These are phyloP conservation scores for Cryptosporidium ubiquitum DNA, from an alignment of 169 alveolate genomes.

Conservation along the genomic window DNA sequence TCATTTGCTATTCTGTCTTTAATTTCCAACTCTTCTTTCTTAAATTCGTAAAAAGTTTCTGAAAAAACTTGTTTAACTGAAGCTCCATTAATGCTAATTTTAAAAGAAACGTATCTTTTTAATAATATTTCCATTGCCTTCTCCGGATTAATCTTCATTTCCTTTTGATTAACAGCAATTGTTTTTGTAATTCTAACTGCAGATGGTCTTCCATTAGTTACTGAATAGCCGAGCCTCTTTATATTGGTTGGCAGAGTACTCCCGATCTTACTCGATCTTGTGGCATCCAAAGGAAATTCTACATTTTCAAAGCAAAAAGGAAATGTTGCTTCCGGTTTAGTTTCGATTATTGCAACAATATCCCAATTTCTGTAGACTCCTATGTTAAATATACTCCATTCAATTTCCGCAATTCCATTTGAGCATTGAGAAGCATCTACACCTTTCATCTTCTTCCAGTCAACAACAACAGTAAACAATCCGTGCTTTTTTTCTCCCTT, in stretches of 20 bases:
- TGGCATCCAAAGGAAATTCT: slow-evolving; percentile 39
- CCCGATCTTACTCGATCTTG: slow-evolving; percentile 37
- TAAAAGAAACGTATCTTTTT: slow-evolving; percentile 33
- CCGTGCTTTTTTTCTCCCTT: slow-evolving; percentile 35
- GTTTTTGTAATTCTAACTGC: slow-evolving; percentile 48
- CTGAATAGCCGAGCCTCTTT: slow-evolving; percentile 24
- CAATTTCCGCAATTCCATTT: slow-evolving; percentile 65
- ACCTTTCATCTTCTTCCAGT: slow-evolving; percentile 53
- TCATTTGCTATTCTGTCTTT: background rate
- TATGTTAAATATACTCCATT: slow-evolving; percentile 58
- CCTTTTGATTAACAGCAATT: slow-evolving; percentile 67
- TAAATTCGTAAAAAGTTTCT: slow-evolving; percentile 34
- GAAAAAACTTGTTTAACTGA: slow-evolving; percentile 29
- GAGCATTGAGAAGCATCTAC: slow-evolving; percentile 53
- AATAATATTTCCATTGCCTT: slow-evolving; percentile 11
- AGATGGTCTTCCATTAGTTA: slow-evolving; percentile 35
- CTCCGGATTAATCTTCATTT: slow-evolving; percentile 45
- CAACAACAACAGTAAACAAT: slow-evolving; percentile 34
- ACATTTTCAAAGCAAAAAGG: slow-evolving; percentile 61
- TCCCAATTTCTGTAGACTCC: slow-evolving; percentile 71
- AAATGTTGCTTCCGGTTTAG: slow-evolving; percentile 68
- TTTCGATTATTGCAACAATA: slow-evolving; percentile 49
- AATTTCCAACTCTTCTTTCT: background rate
- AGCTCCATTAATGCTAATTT: slow-evolving; percentile 3
- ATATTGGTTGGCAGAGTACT: slow-evolving; percentile 37